A percentile compares a stretch with the other conserved stretches of the same genome.
These are phyloP conservation scores for Ascochyta clinopodiicola DNA, from an alignment of 2,329 filamentous ascomycete genomes.

Conservation along the genomic window DNA sequence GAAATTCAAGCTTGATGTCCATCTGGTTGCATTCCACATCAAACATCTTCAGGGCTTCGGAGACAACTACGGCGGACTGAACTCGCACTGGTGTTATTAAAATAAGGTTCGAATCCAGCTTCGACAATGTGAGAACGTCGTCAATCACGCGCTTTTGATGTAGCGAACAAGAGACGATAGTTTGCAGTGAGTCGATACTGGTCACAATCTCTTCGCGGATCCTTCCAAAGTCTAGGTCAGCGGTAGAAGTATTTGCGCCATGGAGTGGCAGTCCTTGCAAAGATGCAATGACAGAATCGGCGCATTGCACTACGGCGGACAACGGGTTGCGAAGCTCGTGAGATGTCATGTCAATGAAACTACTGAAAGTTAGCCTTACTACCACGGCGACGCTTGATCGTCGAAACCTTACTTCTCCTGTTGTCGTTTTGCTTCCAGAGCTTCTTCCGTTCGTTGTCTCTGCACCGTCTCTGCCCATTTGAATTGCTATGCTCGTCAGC, in stretches of 20 bases:
- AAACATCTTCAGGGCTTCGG: conserved; percentile 39
- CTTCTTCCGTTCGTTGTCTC: conserved; percentile 42
- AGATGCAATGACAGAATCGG: conserved; percentile 48
- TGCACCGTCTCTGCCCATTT: conserved; percentile 49
- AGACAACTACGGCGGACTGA: conserved; percentile 27
- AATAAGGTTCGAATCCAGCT: conserved; percentile 39
- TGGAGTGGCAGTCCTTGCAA: conserved; percentile 4
- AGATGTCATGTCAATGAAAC: conserved; percentile 42
- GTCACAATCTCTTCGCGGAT: conserved; percentile 27
- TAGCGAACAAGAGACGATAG: conserved; percentile 45
- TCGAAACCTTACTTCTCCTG: conserved; percentile 39
- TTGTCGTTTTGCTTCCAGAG: conserved; percentile 46
- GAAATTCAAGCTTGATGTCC: conserved; percentile 49
- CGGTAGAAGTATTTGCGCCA: conserved; percentile 4
- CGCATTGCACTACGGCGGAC: conserved; percentile 51
- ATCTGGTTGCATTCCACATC: conserved; percentile 37
- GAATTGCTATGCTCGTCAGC: conserved; percentile 26
- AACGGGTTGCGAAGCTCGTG: conserved; percentile 48
- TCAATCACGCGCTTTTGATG: conserved; percentile 52
- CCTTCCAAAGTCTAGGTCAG: conserved; percentile 8
- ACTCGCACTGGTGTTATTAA: conserved; percentile 35
- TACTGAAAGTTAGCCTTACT: conserved; percentile 15
- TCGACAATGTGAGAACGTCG: conserved; percentile 49
- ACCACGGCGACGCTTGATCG: too few species aligned
- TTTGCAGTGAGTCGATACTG: conserved; percentile 41